Evolutionary conservation across 176 grass and related monocot species (phyloP), one percentile per base, ranked within the genome.

Genomic region (Triticum urartu): DNA sequence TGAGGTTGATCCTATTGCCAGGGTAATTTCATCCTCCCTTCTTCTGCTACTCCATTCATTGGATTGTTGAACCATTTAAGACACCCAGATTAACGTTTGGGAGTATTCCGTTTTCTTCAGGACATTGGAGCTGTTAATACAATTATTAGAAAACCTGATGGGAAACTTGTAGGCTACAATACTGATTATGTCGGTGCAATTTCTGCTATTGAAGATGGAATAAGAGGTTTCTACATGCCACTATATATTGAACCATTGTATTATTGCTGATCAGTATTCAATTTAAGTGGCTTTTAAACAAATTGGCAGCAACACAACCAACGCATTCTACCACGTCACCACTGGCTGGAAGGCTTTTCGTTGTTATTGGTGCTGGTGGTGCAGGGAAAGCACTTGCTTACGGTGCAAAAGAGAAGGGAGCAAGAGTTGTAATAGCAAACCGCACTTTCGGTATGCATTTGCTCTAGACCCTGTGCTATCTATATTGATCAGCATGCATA

Each of bases 111-210:
- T 84, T 77, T 71, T 87, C 61, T 87, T 11, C 87, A 99, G 97
- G 90, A 77, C 18, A 99, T 99, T 48, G 97, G 97, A 80, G 97
- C 97, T 83, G 94, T 99, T 86, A 99, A 99, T 88, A 99, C 94
- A 63, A 96, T 99, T 12, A 84, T 99, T 20, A 96, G 83, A 85
- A 94, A 86, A 69, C 75, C 92, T 80, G 77, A 99, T 67, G 94
- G 97, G 15, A 99, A 94, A 75, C 91, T 99, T 84, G 85, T 99
- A 36, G 97, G 94, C 64, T 96, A 94, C 83, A 99, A 99, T 84
- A 99, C 97, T 64, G 97, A 99, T 77, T 99, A 96, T 79, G 87
- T 96, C 77, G 97, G 97, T 89, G 97, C 97, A 87, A 96, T 99
- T 83, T 99, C 97, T 77, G 97, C 97, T 78, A 96, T 99, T 71